Evolutionary conservation across 768 basidiomycete species (phyloP).

Genomic region (Lentinula lateritia): DNA sequence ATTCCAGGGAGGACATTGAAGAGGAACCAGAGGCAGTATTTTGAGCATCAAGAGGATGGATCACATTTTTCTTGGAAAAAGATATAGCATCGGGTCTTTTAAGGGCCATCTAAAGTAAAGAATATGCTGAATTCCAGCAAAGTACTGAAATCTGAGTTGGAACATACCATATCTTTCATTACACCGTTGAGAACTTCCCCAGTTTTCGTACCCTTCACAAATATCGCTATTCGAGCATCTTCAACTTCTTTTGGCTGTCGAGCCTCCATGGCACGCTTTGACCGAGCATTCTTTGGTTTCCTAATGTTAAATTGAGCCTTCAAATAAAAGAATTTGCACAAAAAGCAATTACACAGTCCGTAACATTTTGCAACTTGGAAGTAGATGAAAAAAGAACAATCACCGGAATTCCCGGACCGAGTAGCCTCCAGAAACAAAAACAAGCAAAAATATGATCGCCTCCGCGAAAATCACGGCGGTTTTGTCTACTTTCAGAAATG

Average conservation of each 20-base stretch:
- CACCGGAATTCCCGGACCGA: background rate
- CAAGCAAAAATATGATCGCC: background rate
- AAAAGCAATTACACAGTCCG: conserved; percentile 8
- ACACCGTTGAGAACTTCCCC: conserved; percentile 74
- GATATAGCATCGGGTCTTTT: conserved; percentile 89
- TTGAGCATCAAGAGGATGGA: conserved; percentile 83
- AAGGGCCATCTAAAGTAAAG: conserved; percentile 71
- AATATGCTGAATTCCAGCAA: background rate
- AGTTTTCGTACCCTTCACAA: conserved; percentile 84
- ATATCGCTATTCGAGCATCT: conserved; percentile 81
- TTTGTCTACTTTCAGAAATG: background rate
- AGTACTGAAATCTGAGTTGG: background rate
- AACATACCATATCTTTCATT: conserved; percentile 84
- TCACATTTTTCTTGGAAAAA: conserved; percentile 89
- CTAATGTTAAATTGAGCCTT: background rate
- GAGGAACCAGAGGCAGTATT: conserved; percentile 15
- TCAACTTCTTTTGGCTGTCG: conserved; percentile 88
- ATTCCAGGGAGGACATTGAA: conserved; percentile 64
- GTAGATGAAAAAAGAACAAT: background rate
- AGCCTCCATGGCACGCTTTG: conserved; percentile 83
- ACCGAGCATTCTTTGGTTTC: conserved; percentile 94
- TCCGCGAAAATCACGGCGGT: background rate
- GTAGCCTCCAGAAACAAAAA: background rate
- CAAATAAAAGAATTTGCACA: background rate
- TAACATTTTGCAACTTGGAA: conserved; percentile 4